Base-by-base conservation (phyloP, 805 yeast genomes). In the Candida rishiriensis region DNA sequence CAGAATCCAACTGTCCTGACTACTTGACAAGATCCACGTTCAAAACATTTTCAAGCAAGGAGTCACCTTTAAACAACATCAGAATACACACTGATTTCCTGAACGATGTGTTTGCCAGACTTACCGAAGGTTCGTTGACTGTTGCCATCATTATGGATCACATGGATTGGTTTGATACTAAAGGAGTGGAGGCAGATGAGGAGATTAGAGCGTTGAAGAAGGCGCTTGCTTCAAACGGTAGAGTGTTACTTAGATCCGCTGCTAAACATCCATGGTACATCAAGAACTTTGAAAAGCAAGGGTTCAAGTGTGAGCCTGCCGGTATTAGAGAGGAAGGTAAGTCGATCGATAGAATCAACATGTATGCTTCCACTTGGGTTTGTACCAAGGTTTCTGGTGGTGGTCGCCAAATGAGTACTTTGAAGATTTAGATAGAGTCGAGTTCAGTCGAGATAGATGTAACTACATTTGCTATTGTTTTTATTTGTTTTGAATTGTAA, bases 321-420 rank as follows among this genome's bases (percentile, higher is more conserved):
- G 90, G 82, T 13, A 71, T 81, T 17, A 75, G 95, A 64, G 61
- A 66, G 42, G 63, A 81, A 16, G 87, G 87, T 9, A 66, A 70
- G 43, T 71, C 85, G 46, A 86, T 86, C 60, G 95, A 86, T 61
- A 73, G 95, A 51, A 84, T 81, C 51, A 86, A 87, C 64, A 86
- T 86, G 95, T 86, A 86, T 60, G 93, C 95, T 3, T 83, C 91
- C 2, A 85, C 95, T 2, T 86, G 95, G 95, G 78, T 87, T 15
- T 83, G 90, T 61, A 80, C 83, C 28, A 85, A 85, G 59, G 38
- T 48, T 15, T 43, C 46, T 4, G 57, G 53, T 29, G 57, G 53
- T 29, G 56, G 64, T 36, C 69, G 79, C 48, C 68, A 75, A 43
- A 75, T 76, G 72, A 76, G 82, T 61, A 65, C 70, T 39, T 68